A percentile compares a stretch with the other conserved stretches of the same genome.
Evolutionary conservation across 371 early-diverging fungal genomes (phyloP).

Genomic region (Paraphysoderma sedebokerense): DNA sequence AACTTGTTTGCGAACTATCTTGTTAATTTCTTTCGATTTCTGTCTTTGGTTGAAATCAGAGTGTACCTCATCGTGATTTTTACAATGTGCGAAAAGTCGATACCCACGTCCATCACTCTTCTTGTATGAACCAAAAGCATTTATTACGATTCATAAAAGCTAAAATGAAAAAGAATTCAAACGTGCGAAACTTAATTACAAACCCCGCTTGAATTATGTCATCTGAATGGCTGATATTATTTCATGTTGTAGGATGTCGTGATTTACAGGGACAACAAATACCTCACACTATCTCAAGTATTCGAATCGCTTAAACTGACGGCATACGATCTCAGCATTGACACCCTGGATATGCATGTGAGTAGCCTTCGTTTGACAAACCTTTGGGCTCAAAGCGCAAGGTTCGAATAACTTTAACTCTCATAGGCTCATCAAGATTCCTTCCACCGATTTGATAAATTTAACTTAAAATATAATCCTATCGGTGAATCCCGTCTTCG

Average conservation of each 20-base stretch:
- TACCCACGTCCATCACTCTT: conserved; percentile 93
- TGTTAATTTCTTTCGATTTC: neutral
- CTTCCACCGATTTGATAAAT: conserved; percentile 88
- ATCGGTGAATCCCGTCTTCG: conserved; percentile 55
- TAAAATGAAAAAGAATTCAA: conserved; percentile 69
- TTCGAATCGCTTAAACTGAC: conserved; percentile 89
- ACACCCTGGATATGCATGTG: conserved; percentile 94
- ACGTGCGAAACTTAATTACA: conserved; percentile 31
- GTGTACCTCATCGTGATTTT: conserved; percentile 91
- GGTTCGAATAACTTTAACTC: no score
- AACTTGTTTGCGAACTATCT: conserved; percentile 2
- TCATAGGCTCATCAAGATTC: conserved; percentile 46
- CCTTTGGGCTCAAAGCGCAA: no score
- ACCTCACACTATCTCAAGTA: conserved; percentile 55
- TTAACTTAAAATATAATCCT: conserved; percentile 96
- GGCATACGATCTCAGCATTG: conserved; percentile 89
- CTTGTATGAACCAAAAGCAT: conserved; percentile 98
- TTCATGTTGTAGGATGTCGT: conserved; percentile 35
- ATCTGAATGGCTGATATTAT: neutral
- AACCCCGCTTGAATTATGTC: no score
- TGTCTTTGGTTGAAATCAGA: conserved; percentile 6
- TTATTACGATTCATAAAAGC: conserved; percentile 92
- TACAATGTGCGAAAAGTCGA: conserved; percentile 98
- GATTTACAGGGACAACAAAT: conserved; percentile 52
- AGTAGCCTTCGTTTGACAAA: conserved; percentile 58